Conservation (phyloP, 164 flowering plant genomes). For the Saururus chinensis region DNA sequence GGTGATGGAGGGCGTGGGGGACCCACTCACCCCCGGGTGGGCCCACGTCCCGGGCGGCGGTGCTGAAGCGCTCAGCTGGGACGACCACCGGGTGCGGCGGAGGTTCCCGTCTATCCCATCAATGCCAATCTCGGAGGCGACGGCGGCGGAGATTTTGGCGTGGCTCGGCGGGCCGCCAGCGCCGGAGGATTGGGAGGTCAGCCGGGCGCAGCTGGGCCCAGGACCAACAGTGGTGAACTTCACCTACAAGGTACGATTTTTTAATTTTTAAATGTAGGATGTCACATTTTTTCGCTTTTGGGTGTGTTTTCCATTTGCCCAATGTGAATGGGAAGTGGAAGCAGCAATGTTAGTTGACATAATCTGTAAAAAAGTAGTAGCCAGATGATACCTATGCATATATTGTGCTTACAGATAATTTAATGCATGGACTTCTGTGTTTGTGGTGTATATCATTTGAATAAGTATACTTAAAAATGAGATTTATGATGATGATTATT, state of each 20-base stretch:
- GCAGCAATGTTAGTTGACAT: neutral
- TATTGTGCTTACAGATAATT: neutral
- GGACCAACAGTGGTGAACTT: slow-evolving; percentile 65
- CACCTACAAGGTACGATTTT: slow-evolving; percentile 47
- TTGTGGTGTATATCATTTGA: too few species aligned
- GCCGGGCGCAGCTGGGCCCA: slow-evolving; percentile 34
- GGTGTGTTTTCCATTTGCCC: too few species aligned
- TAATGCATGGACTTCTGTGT: too few species aligned
- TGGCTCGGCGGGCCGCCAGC: slow-evolving; percentile 39
- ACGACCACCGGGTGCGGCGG: slow-evolving; percentile 30
- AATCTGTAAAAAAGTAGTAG: neutral
- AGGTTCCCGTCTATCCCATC: slow-evolving; percentile 76
- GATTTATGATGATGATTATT: too few species aligned
- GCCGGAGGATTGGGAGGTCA: slow-evolving; percentile 53
- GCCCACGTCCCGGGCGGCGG: slow-evolving; percentile 52
- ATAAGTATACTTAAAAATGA: too few species aligned
- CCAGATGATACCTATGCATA: neutral
- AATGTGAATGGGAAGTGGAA: too few species aligned
- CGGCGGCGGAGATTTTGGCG: slow-evolving; percentile 44
- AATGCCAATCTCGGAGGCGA: slow-evolving; percentile 55
- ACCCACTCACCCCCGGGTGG: slow-evolving; percentile 90
- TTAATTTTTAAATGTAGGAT: too few species aligned
- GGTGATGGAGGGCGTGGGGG: slow-evolving; percentile 74
- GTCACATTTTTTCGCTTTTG: too few species aligned
- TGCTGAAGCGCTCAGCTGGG: slow-evolving; percentile 48